These are phyloP conservation scores for Dendrocalamus sinicus DNA, from an alignment of 176 grass and related monocot genomes.

Conservation along the genomic window DNA sequence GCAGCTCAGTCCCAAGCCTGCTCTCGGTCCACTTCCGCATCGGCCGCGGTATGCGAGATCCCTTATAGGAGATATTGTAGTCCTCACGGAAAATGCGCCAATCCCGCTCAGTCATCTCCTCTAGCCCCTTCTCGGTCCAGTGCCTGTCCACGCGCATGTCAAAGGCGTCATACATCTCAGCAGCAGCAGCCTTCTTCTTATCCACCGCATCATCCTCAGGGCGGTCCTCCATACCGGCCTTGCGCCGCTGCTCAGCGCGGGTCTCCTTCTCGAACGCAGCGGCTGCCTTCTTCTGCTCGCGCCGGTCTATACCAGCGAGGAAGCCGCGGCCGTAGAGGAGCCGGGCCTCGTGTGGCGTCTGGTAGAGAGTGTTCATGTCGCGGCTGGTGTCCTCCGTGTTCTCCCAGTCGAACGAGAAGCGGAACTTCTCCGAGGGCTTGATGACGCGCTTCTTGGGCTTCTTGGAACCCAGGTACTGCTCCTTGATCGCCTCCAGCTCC, in stretches of 20 bases:
- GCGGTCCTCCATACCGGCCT: slow-evolving; percentile 73
- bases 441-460: slow-evolving; percentile 97
- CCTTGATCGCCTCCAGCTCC: slow-evolving; percentile 91
- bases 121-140: slow-evolving; percentile 84
- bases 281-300: slow-evolving; percentile 93
- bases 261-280: slow-evolving; percentile 82
- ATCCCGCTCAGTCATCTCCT: slow-evolving; percentile 90
- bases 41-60: slow-evolving; percentile 79
- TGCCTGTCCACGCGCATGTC: slow-evolving; percentile 95
- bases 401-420: slow-evolving; percentile 98
- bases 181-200: slow-evolving; percentile 74
- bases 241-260: slow-evolving; percentile 74
- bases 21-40: slow-evolving; percentile 92
- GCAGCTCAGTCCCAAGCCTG: slow-evolving; percentile 78
- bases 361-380: slow-evolving; percentile 92
- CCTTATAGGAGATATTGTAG: slow-evolving; percentile 96
- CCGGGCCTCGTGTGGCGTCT: slow-evolving; percentile 77
- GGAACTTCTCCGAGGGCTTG: slow-evolving; percentile 96
- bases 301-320: slow-evolving; percentile 82
- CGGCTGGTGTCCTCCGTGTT: slow-evolving; percentile 96
- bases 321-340: slow-evolving; percentile 91
- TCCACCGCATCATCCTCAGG: slow-evolving; percentile 70
- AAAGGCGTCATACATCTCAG: slow-evolving; percentile 85
- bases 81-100: slow-evolving; percentile 99
- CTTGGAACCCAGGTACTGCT: slow-evolving; percentile 94